Percentiles rank a stretch among this genome's conserved stretches.
phyloP scores from a whole-genome alignment of 257 asterid genomes.

The Primulina eburnea region DNA sequence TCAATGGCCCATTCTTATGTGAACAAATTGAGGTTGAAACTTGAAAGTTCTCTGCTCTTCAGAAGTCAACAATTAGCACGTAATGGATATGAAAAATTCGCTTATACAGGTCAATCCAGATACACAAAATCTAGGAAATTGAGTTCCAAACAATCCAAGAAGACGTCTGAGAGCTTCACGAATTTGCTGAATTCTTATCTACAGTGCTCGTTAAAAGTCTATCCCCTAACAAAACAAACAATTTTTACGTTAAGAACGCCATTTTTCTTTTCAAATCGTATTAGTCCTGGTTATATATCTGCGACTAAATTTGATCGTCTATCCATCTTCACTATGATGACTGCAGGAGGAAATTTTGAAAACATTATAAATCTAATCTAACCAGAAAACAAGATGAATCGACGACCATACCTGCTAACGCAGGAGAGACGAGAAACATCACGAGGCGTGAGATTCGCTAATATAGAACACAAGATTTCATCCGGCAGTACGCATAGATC shows the following conservation, averaged over 20 bases:
- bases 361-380: background rate
- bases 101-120: background rate
- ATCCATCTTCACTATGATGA: background rate
- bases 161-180: background rate
- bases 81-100: background rate
- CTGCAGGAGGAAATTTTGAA: background rate
- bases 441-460: slow-evolving; percentile 57
- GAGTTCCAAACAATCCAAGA: background rate
- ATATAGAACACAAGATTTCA: slow-evolving; percentile 52
- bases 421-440: slow-evolving; percentile 87
- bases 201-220: background rate
- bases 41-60: background rate
- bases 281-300: background rate
- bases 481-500: slow-evolving; percentile 70
- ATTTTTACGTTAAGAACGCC: background rate
- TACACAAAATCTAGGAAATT: no score
- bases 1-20: background rate
- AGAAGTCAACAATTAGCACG: background rate
- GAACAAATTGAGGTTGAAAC: background rate
- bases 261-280: background rate
- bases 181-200: slow-evolving; percentile 9
- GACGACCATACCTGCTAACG: slow-evolving; percentile 68
- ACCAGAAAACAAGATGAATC: background rate
- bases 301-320: background rate
- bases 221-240: slow-evolving; percentile 2